phyloP scores from a whole-genome alignment of 2,329 filamentous ascomycete species.

The Monosporascus sp. region DNA sequence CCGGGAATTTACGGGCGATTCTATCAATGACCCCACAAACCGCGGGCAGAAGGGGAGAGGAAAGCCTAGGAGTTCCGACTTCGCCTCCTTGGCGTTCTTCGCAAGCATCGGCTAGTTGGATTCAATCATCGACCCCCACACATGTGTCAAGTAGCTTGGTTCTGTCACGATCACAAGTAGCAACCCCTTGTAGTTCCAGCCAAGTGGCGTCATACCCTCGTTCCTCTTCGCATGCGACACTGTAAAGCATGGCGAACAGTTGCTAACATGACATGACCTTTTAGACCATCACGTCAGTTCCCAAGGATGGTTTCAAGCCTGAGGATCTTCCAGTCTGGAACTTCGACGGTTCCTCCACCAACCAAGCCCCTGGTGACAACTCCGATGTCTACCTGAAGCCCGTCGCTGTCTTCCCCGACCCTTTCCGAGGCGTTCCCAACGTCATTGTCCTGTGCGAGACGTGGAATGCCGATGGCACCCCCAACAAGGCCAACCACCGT shows the following conservation, averaged over 20 bases:
- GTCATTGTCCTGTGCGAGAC: slow-evolving; percentile 92
- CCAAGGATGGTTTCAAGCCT: slow-evolving; percentile 39
- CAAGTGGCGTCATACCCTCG: neutral
- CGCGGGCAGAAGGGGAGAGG: slow-evolving; percentile 2
- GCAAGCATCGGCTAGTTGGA: neutral
- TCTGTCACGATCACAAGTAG: neutral
- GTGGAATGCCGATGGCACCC: slow-evolving; percentile 88
- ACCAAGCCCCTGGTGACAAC: slow-evolving; percentile 89
- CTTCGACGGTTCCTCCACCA: slow-evolving; percentile 76
- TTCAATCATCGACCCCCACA: neutral
- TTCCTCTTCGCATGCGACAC: too few relatives aligned
- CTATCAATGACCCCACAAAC: neutral
- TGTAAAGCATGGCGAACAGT: neutral
- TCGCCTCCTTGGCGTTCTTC: slow-evolving; percentile 13
- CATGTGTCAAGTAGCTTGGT: neutral
- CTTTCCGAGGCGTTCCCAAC: slow-evolving; percentile 85
- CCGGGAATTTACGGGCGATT: neutral
- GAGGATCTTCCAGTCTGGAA: slow-evolving; percentile 51
- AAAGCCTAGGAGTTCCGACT: slow-evolving; percentile 16
- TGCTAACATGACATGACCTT: slow-evolving; percentile 10
- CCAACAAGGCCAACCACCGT: slow-evolving; percentile 98
- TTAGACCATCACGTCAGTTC: slow-evolving; percentile 43
- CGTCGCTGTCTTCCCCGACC: slow-evolving; percentile 82
- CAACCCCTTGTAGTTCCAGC: neutral
- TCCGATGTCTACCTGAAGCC: slow-evolving; percentile 96